These are phyloP conservation scores for Cladosporium cucumerinum DNA, from an alignment of 2,329 filamentous ascomycete genomes.

Conservation along the genomic window DNA sequence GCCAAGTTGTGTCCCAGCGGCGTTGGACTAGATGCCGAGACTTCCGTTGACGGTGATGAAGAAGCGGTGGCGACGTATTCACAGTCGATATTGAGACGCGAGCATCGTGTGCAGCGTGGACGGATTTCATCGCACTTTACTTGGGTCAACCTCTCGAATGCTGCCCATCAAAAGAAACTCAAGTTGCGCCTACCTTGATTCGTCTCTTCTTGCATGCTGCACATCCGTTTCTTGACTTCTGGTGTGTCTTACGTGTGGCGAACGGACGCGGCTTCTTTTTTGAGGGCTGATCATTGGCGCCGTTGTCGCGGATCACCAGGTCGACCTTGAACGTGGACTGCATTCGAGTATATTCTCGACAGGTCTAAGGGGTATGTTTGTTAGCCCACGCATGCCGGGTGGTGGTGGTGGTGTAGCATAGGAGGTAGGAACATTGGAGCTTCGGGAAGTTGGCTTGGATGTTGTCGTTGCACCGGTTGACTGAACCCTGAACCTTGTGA, in stretches of 20 bases:
- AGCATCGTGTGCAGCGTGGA: constrained; percentile 19
- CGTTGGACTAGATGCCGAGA: background rate
- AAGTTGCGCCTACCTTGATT: constrained; percentile 17
- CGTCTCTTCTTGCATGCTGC: constrained; percentile 19
- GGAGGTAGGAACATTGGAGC: background rate
- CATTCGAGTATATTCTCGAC: background rate
- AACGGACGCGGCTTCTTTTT: constrained; percentile 3
- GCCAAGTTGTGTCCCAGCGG: constrained; percentile 16
- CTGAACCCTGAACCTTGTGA: background rate
- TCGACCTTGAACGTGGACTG: constrained; percentile 13
- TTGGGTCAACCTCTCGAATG: background rate
- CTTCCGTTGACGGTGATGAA: background rate
- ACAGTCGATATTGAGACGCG: constrained; percentile 10
- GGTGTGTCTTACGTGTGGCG: constrained; percentile 14
- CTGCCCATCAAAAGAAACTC: background rate
- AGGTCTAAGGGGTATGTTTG: background rate
- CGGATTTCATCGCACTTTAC: constrained; percentile 19
- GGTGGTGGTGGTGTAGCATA: background rate
- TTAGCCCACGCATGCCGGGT: background rate
- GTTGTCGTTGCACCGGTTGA: background rate
- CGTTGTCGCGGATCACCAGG: background rate
- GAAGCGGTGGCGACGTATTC: constrained; percentile 3
- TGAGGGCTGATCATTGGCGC: background rate
- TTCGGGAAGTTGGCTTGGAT: background rate
- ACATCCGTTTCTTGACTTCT: constrained; percentile 19